Evolutionary conservation across 2,329 filamentous ascomycete genomes (phyloP).

Genomic region (Macroventuria anomochaeta): DNA sequence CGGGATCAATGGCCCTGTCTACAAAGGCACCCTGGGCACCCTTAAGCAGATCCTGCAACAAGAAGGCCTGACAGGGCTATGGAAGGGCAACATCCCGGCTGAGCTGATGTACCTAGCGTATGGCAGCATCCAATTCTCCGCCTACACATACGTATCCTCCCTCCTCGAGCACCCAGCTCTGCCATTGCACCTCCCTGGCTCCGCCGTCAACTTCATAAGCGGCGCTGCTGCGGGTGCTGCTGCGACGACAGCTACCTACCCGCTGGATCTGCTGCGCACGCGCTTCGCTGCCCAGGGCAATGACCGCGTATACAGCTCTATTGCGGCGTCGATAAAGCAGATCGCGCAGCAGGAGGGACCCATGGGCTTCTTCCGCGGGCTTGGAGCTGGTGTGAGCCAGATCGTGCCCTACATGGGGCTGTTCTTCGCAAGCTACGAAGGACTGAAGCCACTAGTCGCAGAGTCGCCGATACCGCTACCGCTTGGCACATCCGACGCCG

Average conservation of each 20-base stretch:
- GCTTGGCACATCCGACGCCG: constrained; percentile 81
- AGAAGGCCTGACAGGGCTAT: constrained; percentile 84
- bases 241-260: constrained; percentile 86
- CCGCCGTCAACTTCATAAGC: constrained; percentile 80
- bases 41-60: constrained; percentile 76
- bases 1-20: constrained; percentile 56
- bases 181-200: constrained; percentile 62
- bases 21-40: constrained; percentile 79
- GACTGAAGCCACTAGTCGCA: constrained; percentile 59
- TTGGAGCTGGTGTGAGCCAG: constrained; percentile 80
- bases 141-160: constrained; percentile 78
- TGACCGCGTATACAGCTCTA: constrained; percentile 76
- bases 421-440: constrained; percentile 91
- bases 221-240: constrained; percentile 83
- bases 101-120: constrained; percentile 95
- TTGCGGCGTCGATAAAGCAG: constrained; percentile 71
- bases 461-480: constrained; percentile 63
- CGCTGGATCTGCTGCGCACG: constrained; percentile 89
- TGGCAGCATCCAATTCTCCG: constrained; percentile 85
- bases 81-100: constrained; percentile 97
- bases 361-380: constrained; percentile 84
- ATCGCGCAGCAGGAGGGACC: constrained; percentile 79
- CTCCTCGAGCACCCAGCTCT: constrained; percentile 63
- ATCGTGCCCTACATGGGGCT: constrained; percentile 97
- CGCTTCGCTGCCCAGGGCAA: constrained; percentile 94